Evolutionary conservation across 805 yeast genomes (phyloP), one percentile per base, ranked within the genome.

Genomic region (Lipomyces chichibuensis): DNA sequence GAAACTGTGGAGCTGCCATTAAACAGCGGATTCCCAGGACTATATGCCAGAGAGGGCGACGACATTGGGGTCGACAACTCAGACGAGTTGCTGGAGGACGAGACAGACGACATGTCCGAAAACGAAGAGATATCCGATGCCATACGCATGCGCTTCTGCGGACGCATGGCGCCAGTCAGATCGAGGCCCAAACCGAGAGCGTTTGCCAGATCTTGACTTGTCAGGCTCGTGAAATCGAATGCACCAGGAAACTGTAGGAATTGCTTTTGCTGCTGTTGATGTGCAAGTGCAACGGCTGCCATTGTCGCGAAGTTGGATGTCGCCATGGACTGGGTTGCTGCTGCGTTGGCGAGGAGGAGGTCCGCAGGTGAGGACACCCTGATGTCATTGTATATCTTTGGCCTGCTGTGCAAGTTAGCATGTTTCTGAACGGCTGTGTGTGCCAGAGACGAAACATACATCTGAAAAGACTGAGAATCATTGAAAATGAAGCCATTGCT

Each of bases 31-130:
- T 23, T 58, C 60, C 39, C 58, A 17, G 69, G 60, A 35, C 53
- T 43, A 53, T 65, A 67, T 5, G 64, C 33, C 29, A 68, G 37
- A 13, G 66, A 63, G n/a, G 69, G 71, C 32, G 71, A 68, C 13
- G 71, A 67, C 65, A 66, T 52, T 6, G 71, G 71, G 20, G 71
- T 65, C 8, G 71, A 66, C 33, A 68, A 57, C 62, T 63, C 71
- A 1, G 69, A 68, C n/a, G 65, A 59, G 49, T 29, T 17, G 9
- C 60, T 27, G n/a, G 69, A 59, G 14, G 65, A 61, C 4, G 66
- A 33, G 14, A 62, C 25, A 6, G 68, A 60, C 5, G 68, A 62
- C 27, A 56, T 43, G 13, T 64, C 60, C 17, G 68, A 64, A 52
- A 57, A 57, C 9, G 64, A 54, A 11, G 62, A 25, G 55, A 43